Conservation (phyloP, 306 rosid species). For the Pyrus bretschneideri region DNA sequence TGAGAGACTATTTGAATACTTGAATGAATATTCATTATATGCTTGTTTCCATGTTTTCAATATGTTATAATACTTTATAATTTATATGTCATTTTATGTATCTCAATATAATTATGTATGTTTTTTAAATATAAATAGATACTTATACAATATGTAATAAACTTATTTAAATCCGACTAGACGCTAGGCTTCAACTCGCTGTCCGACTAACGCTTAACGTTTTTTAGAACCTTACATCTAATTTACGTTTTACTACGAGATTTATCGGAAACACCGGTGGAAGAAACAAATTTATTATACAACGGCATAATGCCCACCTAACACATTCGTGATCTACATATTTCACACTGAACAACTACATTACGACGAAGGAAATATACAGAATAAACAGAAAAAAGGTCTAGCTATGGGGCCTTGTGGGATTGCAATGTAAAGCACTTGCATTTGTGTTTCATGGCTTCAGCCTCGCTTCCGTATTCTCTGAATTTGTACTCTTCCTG, state of each 20-base stretch:
- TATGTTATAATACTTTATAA: too few relatives aligned
- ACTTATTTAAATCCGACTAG: too few relatives aligned
- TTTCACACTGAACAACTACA: slow-evolving; percentile 64
- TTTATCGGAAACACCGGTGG: too few relatives aligned
- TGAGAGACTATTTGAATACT: too few relatives aligned
- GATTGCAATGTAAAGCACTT: slow-evolving; percentile 71
- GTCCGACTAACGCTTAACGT: rapidly evolving
- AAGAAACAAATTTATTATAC: neutral
- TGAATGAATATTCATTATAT: too few relatives aligned
- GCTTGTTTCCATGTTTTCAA: too few relatives aligned
- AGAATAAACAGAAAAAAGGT: slow-evolving; percentile 21
- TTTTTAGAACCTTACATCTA: too few relatives aligned
- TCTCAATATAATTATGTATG: too few relatives aligned
- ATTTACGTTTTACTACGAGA: too few relatives aligned
- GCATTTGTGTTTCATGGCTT: slow-evolving; percentile 85
- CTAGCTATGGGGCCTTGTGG: slow-evolving; percentile 48
- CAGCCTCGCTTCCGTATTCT: slow-evolving; percentile 75
- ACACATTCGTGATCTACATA: slow-evolving; percentile 40
- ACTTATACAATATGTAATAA: too few relatives aligned
- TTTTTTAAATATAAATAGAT: too few relatives aligned
- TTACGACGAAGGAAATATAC: slow-evolving; percentile 32
- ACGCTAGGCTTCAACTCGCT: rapidly evolving
- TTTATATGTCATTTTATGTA: too few relatives aligned
- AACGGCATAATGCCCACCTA: slow-evolving; percentile 20
- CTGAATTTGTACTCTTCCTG: slow-evolving; percentile 90